Evolutionary conservation across 805 yeast genomes (phyloP).

Genomic region (Vanderwaltozyma tropicalis): DNA sequence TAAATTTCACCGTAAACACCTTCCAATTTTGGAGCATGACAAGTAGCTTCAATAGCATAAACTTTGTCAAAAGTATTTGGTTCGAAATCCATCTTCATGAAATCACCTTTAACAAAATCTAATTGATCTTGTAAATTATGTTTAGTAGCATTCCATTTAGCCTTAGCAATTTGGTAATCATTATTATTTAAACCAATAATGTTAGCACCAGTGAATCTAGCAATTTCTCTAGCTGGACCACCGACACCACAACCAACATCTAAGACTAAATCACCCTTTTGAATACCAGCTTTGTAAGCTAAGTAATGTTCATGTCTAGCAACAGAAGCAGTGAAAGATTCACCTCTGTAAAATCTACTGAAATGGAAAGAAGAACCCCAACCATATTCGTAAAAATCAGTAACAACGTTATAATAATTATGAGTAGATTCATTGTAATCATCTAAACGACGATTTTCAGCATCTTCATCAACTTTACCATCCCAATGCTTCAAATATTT

Average conservation of each 20-base stretch:
- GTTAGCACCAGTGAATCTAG: constrained; percentile 78
- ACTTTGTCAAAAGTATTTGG: constrained; percentile 89
- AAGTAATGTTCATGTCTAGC: constrained; percentile 96
- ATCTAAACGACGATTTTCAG: constrained; percentile 61
- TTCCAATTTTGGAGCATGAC: constrained; percentile 91
- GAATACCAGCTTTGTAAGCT: constrained; percentile 75
- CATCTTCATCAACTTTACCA: constrained; percentile 65
- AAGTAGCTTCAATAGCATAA: constrained; percentile 97
- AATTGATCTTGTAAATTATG: constrained; percentile 61
- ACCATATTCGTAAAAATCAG: constrained; percentile 97
- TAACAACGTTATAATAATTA: constrained; percentile 92
- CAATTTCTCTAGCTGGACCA: constrained; percentile 96
- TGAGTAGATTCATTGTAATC: constrained; percentile 89
- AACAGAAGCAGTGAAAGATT: constrained; percentile 84
- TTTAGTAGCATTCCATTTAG: constrained; percentile 64
- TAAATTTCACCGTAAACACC: constrained; percentile 93
- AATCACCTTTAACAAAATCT: constrained; percentile 89
- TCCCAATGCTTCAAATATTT: constrained; percentile 98
- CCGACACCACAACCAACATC: constrained; percentile 99
- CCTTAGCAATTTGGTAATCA: constrained; percentile 93
- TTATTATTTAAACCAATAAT: constrained; percentile 91
- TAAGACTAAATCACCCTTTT: constrained; percentile 73
- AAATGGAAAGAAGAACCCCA: constrained; percentile 99
- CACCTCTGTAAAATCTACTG: constrained; percentile 87
- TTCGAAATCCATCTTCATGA: constrained; percentile 97